Conservation (phyloP, 495 filamentous ascomycete genomes). For the Podospora comata region DNA sequence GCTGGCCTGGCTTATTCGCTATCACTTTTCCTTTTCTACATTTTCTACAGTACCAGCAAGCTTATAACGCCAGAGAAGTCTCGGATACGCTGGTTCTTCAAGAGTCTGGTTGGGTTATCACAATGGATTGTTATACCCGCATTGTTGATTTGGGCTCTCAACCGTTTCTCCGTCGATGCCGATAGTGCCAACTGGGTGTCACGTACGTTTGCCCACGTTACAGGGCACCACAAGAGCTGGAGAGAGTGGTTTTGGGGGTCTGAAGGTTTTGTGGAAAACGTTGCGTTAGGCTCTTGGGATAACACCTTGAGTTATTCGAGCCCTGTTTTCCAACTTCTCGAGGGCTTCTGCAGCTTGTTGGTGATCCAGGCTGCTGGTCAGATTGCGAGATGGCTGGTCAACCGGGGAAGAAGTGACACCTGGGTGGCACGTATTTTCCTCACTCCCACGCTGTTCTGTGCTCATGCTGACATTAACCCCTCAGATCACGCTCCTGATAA, state of each 20-base stretch:
- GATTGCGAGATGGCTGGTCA: slow-evolving; percentile 94
- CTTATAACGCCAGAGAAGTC: slow-evolving; percentile 78
- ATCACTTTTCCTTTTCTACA: slow-evolving; percentile 82
- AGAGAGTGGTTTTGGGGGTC: slow-evolving; percentile 81
- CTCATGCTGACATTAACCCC: slow-evolving; percentile 31
- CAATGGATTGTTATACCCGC: slow-evolving; percentile 82
- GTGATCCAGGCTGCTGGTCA: slow-evolving; percentile 94
- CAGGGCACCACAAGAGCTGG: slow-evolving; percentile 59
- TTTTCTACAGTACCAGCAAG: slow-evolving; percentile 75
- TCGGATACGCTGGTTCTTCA: slow-evolving; percentile 65
- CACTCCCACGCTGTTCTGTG: slow-evolving; percentile 13
- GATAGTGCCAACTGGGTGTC: slow-evolving; percentile 75
- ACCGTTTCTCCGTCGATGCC: slow-evolving; percentile 85
- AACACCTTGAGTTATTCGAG: slow-evolving; percentile 85
- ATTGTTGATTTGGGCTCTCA: slow-evolving; percentile 89
- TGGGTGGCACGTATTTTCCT: slow-evolving; percentile 80
- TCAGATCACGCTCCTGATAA: slow-evolving; percentile 80
- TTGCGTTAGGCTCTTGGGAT: slow-evolving; percentile 85
- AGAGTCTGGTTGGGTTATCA: slow-evolving; percentile 61
- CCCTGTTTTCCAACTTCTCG: slow-evolving; percentile 89
- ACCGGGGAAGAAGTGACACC: slow-evolving; percentile 83
- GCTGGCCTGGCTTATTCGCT: slow-evolving; percentile 91
- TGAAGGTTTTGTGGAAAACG: slow-evolving; percentile 70
- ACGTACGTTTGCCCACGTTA: slow-evolving; percentile 63
- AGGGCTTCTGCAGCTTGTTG: slow-evolving; percentile 93